Base-by-base conservation (phyloP, 352 stramenopile genomes). In the Globisporangium spiculum region DNA sequence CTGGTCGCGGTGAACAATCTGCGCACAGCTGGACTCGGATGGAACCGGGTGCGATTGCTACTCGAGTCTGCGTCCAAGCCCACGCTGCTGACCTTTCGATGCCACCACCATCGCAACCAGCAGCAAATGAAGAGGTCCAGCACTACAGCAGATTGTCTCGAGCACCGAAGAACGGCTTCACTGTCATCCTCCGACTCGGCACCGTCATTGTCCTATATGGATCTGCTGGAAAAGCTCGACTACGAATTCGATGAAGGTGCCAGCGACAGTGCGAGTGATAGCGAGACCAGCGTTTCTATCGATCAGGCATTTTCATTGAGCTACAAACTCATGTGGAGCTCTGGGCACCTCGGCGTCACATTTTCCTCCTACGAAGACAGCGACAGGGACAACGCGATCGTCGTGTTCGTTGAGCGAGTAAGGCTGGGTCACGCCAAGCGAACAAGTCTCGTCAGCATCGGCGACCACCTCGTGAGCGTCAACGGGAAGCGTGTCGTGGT, bases 271-370 rank as follows among this genome's bases (percentile, higher is more conserved):
- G 68, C 75, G 12, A 62, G 63, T 55, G 32, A 38, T 1, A 55
- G 75, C 22, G 67, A 75, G 10, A 59, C 60, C 54, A n/a, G 24
- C 6, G 12, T 50, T 32, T 16, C 46, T 30, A 24, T 0, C 53
- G 59, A 10, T 34, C 63, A 48, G 63, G 30, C 58, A 52, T 34
- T 67, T 34, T 6, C 36, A 4, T 58, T 69, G 38, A 52, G 58
- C n/a, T 88, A 83, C 75, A 83, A 53, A 22, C 70, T 88, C 53
- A 48, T 81, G 16, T 88, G 80, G 80, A 74, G 54, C 16, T 50
- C 74, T 34, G 72, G 75, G 0, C 62, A 75, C 20, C 69, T 88
- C 4, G 80, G 80, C 1, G 69, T 88, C 57, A 72, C 75, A 8
- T 88, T 88, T 44, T 74, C 71, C 12, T 78, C 66, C 61, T 83